A percentile compares a stretch with the other conserved stretches of the same genome.
phyloP scores from a whole-genome alignment of 2,329 filamentous ascomycete species.

The Trichoderma simmonsii region DNA sequence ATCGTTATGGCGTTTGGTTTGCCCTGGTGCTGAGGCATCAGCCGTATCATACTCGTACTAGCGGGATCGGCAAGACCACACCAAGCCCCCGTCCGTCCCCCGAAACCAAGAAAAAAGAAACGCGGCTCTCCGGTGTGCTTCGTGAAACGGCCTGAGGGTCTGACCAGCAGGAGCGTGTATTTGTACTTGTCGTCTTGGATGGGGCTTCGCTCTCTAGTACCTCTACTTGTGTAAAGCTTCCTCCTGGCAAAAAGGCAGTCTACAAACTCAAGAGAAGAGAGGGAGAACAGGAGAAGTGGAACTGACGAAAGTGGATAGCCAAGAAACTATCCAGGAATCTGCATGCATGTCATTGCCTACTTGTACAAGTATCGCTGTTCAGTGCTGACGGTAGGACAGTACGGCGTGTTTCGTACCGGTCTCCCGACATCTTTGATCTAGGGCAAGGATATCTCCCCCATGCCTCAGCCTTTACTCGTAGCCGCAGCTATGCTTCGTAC shows the following conservation, averaged over 20 bases:
- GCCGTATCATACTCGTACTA: background rate
- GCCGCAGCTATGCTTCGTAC: background rate
- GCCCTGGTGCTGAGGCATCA: background rate
- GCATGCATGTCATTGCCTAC: slow-evolving; percentile 14
- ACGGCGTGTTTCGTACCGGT: background rate
- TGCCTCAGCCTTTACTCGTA: background rate
- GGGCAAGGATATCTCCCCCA: background rate
- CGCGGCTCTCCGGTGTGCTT: background rate
- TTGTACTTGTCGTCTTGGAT: background rate
- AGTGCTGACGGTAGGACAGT: slow-evolving; percentile 5
- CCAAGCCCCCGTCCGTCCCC: background rate
- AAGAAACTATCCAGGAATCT: slow-evolving; percentile 3
- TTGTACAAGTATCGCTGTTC: background rate
- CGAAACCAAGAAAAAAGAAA: background rate
- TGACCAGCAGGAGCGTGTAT: background rate
- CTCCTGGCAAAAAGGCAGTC: background rate
- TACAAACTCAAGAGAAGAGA: background rate
- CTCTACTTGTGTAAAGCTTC: background rate
- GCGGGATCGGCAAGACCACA: background rate
- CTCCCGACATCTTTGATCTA: slow-evolving; percentile 1
- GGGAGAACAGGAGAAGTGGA: slow-evolving; percentile 2
- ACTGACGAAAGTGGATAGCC: background rate
- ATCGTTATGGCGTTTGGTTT: background rate
- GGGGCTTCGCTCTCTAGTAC: background rate
- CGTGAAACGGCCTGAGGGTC: background rate